Conservation (phyloP, 2,329 filamentous ascomycete species). For the Diaporthe humulicola region DNA sequence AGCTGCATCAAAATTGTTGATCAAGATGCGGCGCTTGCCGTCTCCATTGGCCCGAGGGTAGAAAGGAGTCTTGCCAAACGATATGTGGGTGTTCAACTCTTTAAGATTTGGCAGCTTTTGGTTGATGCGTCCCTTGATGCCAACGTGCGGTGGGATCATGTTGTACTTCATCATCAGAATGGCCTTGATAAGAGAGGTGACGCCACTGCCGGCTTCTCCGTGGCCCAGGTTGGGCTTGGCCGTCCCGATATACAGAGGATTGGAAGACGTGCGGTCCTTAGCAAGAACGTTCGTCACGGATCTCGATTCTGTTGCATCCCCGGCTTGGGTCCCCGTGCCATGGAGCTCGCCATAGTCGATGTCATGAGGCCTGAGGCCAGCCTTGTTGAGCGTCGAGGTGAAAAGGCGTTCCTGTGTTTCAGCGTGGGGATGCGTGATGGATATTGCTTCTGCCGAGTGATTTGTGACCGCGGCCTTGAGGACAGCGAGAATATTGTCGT, state of each 20-base stretch:
- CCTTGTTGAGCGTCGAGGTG: slow-evolving; percentile 76
- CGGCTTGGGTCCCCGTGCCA: slow-evolving; percentile 83
- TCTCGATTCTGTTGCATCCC: slow-evolving; percentile 85
- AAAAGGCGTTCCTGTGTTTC: slow-evolving; percentile 82
- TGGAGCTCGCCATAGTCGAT: slow-evolving; percentile 91
- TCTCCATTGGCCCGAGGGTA: slow-evolving; percentile 55
- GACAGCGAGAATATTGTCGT: slow-evolving; percentile 52
- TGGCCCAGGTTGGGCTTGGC: slow-evolving; percentile 57
- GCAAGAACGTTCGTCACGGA: slow-evolving; percentile 74
- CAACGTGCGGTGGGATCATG: slow-evolving; percentile 24
- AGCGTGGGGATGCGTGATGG: slow-evolving; percentile 72
- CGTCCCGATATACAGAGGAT: slow-evolving; percentile 71
- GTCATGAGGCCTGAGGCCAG: slow-evolving; percentile 80
- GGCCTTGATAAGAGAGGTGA: slow-evolving; percentile 3
- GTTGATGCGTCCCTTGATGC: slow-evolving; percentile 35
- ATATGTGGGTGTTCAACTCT: not conserved
- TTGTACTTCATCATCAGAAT: slow-evolving; percentile 28
- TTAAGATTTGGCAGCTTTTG: slow-evolving; percentile 41
- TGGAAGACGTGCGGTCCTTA: slow-evolving; percentile 50
- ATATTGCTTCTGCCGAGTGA: slow-evolving; percentile 72
- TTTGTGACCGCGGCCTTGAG: slow-evolving; percentile 67
- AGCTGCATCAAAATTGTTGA: slow-evolving; percentile 80
- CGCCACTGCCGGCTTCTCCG: slow-evolving; percentile 18
- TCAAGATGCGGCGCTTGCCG: slow-evolving; percentile 56
- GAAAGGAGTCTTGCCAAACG: slow-evolving; percentile 65